These are phyloP conservation scores for Kondoa subrosea DNA, from an alignment of 768 basidiomycete species.

Conservation along the genomic window DNA sequence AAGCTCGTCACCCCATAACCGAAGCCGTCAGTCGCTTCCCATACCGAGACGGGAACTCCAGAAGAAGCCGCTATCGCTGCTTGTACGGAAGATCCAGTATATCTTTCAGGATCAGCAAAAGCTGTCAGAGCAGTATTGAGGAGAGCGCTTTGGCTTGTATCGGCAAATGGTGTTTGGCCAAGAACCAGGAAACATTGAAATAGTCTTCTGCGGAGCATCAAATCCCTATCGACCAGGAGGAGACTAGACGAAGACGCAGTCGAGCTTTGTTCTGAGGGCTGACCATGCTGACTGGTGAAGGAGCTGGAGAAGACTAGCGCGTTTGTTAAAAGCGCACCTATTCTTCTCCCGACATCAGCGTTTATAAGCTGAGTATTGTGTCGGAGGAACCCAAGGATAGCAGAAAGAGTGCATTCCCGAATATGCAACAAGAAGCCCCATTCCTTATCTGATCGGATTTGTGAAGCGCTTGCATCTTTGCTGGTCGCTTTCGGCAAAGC, in stretches of 20 bases:
- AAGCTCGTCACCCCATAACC: constrained; percentile 73
- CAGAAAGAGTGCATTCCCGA: constrained; percentile 72
- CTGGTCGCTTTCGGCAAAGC: constrained; percentile 85
- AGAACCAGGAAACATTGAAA: constrained; percentile 77
- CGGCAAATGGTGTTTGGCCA: constrained; percentile 57
- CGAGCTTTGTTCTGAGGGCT: background rate
- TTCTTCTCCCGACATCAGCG: constrained; percentile 73
- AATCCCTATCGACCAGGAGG: constrained; percentile 58
- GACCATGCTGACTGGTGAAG: constrained; percentile 39
- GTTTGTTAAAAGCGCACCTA: constrained; percentile 71
- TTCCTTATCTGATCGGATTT: constrained; percentile 52
- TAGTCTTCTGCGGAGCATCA: constrained; percentile 62
- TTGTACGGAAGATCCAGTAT: constrained; percentile 61
- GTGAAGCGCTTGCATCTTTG: constrained; percentile 52
- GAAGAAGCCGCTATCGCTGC: constrained; percentile 76
- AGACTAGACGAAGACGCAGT: constrained; percentile 30
- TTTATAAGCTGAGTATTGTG: constrained; percentile 57
- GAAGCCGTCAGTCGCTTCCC: constrained; percentile 75
- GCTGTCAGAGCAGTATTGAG: constrained; percentile 63
- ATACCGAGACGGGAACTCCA: constrained; percentile 65
- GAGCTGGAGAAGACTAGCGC: constrained; percentile 74
- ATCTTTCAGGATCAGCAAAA: constrained; percentile 74
- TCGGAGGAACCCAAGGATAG: constrained; percentile 69
- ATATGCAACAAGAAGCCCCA: constrained; percentile 86
- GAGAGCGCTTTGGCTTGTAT: constrained; percentile 61